Percentiles rank a stretch among this genome's conserved stretches.
These are phyloP conservation scores for Pseudogymnoascus sp. DNA, from an alignment of 2,329 filamentous ascomycete species.

Conservation along the genomic window DNA sequence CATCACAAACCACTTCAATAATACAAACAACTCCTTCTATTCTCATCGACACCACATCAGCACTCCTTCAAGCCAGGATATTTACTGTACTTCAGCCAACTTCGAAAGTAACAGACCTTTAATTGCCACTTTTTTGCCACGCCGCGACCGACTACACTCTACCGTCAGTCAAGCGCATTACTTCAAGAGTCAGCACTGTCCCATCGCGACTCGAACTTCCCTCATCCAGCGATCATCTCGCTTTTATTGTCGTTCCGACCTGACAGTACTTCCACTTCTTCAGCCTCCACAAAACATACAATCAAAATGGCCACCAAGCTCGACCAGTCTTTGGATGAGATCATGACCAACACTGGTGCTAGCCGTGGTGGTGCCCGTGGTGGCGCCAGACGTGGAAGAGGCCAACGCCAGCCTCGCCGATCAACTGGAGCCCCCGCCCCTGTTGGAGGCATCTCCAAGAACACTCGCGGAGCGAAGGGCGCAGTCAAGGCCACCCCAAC, in stretches of 20 bases:
- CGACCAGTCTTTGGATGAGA: constrained; percentile 94
- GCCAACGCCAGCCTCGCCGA: constrained; percentile 36
- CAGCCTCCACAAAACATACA: constrained; percentile 15
- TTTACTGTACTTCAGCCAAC: constrained; percentile 8
- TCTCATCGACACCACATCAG: constrained; percentile 7
- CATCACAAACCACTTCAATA: constrained; percentile 11
- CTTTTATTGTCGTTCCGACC: constrained; percentile 25
- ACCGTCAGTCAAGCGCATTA: constrained; percentile 21
- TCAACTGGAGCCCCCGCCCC: constrained; percentile 49
- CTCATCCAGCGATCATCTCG: constrained; percentile 21
- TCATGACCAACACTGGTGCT: constrained; percentile 59
- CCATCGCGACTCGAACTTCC: constrained; percentile 19
- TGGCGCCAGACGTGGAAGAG: constrained; percentile 37
- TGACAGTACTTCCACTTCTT: constrained; percentile 24
- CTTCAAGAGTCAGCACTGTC: constrained; percentile 24
- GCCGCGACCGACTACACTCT: constrained; percentile 22
- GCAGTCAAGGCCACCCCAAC: constrained; percentile 56
- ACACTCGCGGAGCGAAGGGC: constrained; percentile 53
- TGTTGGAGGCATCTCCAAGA: constrained; percentile 79
- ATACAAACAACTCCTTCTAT: constrained; percentile 7
- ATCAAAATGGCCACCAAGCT: constrained; percentile 85
- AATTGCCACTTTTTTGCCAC: constrained; percentile 23
- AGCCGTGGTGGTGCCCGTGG: constrained; percentile 17
- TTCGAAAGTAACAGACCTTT: constrained; percentile 18
- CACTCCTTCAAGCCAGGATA: constrained; percentile 1